A percentile compares a stretch with the other conserved stretches of the same genome.
phyloP scores from a whole-genome alignment of 345 rosid species.

The Boechera retrofracta region DNA sequence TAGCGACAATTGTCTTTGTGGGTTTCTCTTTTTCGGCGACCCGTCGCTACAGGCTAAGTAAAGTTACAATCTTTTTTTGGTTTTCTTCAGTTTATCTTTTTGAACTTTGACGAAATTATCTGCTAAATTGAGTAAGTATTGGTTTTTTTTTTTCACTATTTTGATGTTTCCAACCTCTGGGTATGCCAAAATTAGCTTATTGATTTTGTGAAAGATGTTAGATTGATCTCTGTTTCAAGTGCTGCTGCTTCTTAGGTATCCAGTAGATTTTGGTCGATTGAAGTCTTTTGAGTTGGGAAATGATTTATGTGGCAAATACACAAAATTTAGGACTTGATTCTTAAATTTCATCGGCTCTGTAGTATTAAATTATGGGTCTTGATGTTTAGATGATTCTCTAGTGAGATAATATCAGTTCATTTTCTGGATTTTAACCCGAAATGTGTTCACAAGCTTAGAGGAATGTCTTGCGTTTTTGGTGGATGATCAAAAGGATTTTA shows the following conservation, averaged over 20 bases:
- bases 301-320: not conserved
- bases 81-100: conserved; percentile 11
- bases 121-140: conserved; percentile 42
- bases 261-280: conserved; percentile 17
- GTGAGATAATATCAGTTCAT: conserved; percentile 1
- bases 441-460: conserved; percentile 22
- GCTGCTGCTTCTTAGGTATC: conserved; percentile 20
- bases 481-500: conserved; percentile 27
- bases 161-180: conserved; percentile 36
- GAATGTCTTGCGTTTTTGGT: conserved; percentile 11
- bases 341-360: not conserved
- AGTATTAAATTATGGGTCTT: conserved; percentile 13
- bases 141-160: conserved; percentile 27
- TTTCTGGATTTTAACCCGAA: not conserved
- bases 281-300: conserved; percentile 13
- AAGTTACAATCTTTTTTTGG: conserved; percentile 34
- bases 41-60: conserved; percentile 41
- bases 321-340: conserved; percentile 20
- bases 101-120: conserved; percentile 21
- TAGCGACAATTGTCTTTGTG: conserved; percentile 21
- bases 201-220: conserved; percentile 28
- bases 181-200: conserved; percentile 27
- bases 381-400: conserved; percentile 23
- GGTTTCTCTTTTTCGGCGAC: conserved; percentile 38
- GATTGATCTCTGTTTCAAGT: conserved; percentile 33